These are phyloP conservation scores for Galerina marginata DNA, from an alignment of 768 basidiomycete species.

Conservation along the genomic window DNA sequence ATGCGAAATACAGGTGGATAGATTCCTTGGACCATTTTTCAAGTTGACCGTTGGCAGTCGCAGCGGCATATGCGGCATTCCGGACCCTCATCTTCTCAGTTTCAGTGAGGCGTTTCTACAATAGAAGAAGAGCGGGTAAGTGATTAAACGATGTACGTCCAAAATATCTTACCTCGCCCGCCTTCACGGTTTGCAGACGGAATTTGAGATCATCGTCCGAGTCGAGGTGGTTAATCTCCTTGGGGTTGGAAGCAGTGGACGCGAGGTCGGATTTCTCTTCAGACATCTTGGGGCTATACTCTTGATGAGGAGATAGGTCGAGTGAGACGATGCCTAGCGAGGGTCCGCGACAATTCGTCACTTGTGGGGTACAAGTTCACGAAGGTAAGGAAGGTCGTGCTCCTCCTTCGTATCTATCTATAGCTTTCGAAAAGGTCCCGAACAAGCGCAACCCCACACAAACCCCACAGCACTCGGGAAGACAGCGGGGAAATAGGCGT, in stretches of 20 bases:
- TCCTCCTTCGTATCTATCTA: neutral
- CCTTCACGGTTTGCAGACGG: neutral
- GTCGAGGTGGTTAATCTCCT: neutral
- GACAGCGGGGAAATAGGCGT: neutral
- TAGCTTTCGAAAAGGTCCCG: neutral
- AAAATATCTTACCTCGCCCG: neutral
- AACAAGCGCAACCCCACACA: too few species aligned
- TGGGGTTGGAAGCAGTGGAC: neutral
- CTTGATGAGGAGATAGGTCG: neutral
- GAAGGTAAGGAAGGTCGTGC: neutral
- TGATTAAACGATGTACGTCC: neutral
- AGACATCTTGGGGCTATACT: neutral
- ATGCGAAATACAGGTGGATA: slow-evolving; percentile 43
- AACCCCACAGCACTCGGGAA: neutral
- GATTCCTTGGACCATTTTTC: slow-evolving; percentile 45
- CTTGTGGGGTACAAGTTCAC: neutral
- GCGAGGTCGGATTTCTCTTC: slow-evolving; percentile 1
- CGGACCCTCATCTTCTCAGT: slow-evolving; percentile 22
- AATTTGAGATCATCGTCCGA: neutral
- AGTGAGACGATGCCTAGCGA: neutral
- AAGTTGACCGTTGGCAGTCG: slow-evolving; percentile 48
- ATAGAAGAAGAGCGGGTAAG: neutral
- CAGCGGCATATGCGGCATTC: slow-evolving; percentile 50
- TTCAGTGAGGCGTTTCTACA: neutral
- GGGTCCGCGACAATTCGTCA: neutral